A percentile compares a stretch with the other conserved stretches of the same genome.
Evolutionary conservation across 2,329 filamentous ascomycete species (phyloP).

Genomic region (Dryadomyces sulphureus): DNA sequence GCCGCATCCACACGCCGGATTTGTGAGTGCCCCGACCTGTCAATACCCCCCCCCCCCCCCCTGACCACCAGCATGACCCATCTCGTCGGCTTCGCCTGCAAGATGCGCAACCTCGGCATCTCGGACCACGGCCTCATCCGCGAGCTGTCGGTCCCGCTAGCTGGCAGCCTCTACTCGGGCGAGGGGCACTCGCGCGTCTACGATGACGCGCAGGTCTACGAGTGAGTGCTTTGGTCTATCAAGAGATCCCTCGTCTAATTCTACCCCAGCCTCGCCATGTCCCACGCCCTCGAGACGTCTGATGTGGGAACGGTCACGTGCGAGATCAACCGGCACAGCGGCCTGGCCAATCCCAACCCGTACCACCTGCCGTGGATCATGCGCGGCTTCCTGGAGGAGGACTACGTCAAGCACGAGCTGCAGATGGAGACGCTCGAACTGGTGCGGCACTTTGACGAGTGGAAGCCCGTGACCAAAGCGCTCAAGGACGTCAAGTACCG

Average conservation of each 20-base stretch:
- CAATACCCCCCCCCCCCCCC: not conserved
- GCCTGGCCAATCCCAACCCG: conserved; percentile 51
- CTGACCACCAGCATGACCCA: conserved; percentile 50
- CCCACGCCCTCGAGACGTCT: conserved; percentile 61
- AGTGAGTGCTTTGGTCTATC: conserved; percentile 14
- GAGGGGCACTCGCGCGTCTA: conserved; percentile 91
- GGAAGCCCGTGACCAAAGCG: conserved; percentile 81
- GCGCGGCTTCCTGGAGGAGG: conserved; percentile 82
- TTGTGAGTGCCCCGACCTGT: conserved; percentile 39
- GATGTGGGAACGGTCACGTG: conserved; percentile 31
- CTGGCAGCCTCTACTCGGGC: conserved; percentile 79
- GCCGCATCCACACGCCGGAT: conserved; percentile 78
- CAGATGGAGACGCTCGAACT: conserved; percentile 63
- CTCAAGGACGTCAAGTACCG: conserved; percentile 93
- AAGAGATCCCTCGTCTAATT: not conserved
- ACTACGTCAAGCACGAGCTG: conserved; percentile 71
- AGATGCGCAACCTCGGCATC: conserved; percentile 83
- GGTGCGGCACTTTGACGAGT: conserved; percentile 79
- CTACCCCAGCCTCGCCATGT: conserved; percentile 43
- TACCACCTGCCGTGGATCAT: conserved; percentile 93
- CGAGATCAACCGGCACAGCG: conserved; percentile 35
- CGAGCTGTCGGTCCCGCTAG: conserved; percentile 75
- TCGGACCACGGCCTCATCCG: conserved; percentile 87
- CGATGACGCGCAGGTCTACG: conserved; percentile 76
- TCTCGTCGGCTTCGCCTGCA: conserved; percentile 82